Percentiles rank a stretch among this genome's conserved stretches.
Evolutionary conservation across 805 yeast genomes (phyloP).

Genomic region (Candida manassasensis): DNA sequence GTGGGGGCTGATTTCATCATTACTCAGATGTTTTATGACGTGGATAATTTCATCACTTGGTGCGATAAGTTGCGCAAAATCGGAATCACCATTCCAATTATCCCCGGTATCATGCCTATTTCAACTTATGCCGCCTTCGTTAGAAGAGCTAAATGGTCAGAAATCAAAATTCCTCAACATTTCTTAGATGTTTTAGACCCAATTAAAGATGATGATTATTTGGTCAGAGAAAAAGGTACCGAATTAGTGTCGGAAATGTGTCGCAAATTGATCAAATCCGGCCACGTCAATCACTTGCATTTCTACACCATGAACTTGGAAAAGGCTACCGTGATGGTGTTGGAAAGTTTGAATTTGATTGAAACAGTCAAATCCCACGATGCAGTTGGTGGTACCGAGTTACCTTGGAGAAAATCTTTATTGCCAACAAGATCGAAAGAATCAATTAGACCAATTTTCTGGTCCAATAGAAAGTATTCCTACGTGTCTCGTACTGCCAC

Average conservation of each 20-base stretch:
- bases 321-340: conserved; percentile 80
- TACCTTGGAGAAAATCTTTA: conserved; percentile 92
- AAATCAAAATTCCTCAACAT: conserved; percentile 70
- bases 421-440: conserved; percentile 77
- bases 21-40: conserved; percentile 97
- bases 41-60: conserved; percentile 80
- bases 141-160: conserved; percentile 94
- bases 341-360: conserved; percentile 66
- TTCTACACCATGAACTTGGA: conserved; percentile 98
- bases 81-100: conserved; percentile 81
- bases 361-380: conserved; percentile 37
- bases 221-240: conserved; percentile 82
- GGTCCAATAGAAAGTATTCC: conserved; percentile 91
- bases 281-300: conserved; percentile 79
- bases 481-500: conserved; percentile 84
- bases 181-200: conserved; percentile 71
- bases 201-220: conserved; percentile 83
- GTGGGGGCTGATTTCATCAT: conserved; percentile 92
- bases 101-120: conserved; percentile 98
- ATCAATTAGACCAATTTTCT: conserved; percentile 87
- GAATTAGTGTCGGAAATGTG: conserved; percentile 83
- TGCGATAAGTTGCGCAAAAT: conserved; percentile 60
- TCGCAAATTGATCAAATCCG: conserved; percentile 59
- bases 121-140: conserved; percentile 90
- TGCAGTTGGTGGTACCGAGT: conserved; percentile 34